phyloP scores from a whole-genome alignment of 371 early-diverging fungal genomes.

The Nematocida sp. region DNA sequence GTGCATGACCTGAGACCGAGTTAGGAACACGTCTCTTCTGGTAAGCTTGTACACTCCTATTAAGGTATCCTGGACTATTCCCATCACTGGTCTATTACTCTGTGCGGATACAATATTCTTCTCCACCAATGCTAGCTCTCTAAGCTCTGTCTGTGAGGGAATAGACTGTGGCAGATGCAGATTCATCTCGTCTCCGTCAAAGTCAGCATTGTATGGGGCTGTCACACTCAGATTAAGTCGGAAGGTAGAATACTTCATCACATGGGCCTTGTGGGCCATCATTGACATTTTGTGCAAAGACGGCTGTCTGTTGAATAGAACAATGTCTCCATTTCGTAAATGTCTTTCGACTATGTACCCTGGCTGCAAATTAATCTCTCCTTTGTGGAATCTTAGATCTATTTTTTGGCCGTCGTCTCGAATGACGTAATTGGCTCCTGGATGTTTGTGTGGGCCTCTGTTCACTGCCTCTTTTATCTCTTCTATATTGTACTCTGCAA shows the following conservation, averaged over 20 bases:
- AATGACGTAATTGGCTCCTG: conserved; percentile 96
- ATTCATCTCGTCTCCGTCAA: conserved; percentile 99
- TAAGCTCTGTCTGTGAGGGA: conserved; percentile 85
- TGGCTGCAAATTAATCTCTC: conserved; percentile 77
- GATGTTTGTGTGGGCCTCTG: conserved; percentile 88
- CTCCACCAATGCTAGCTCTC: conserved; percentile 88
- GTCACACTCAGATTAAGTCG: conserved; percentile 93
- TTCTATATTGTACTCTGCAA: conserved; percentile 92
- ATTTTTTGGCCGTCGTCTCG: conserved; percentile 89
- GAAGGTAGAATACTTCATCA: conserved; percentile 97
- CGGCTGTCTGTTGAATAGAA: conserved; percentile 99
- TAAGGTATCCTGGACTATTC: conserved; percentile 97
- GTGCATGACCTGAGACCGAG: conserved; percentile 82
- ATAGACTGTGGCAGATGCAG: conserved; percentile 92
- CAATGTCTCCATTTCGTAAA: conserved; percentile 84
- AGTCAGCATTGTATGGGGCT: conserved; percentile 99
- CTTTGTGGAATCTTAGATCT: conserved; percentile 80
- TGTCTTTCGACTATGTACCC: conserved; percentile 94
- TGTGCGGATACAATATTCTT: conserved; percentile 95
- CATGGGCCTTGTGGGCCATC: conserved; percentile 96
- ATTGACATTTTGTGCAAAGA: conserved; percentile 99
- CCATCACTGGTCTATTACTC: conserved; percentile 95
- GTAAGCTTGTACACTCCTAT: conserved; percentile 92
- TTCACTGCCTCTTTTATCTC: conserved; percentile 77
- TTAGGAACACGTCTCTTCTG: conserved; percentile 79